These are phyloP conservation scores for Kluyveromyces aestuarii DNA, from an alignment of 805 yeast species.

Conservation along the genomic window DNA sequence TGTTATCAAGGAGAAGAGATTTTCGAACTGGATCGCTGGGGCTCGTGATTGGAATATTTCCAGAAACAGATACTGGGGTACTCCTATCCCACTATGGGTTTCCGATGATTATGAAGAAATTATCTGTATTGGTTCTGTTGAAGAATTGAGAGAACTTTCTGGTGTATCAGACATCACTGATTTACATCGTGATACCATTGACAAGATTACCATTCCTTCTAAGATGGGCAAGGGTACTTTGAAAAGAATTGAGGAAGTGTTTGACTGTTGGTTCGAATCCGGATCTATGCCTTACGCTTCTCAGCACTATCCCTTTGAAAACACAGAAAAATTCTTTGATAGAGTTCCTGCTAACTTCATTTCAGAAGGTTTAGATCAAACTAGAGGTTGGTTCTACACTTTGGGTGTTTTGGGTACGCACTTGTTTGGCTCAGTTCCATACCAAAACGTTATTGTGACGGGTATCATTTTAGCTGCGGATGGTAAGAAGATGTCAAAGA, in stretches of 20 bases:
- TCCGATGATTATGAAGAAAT: constrained; percentile 88
- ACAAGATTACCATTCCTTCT: constrained; percentile 88
- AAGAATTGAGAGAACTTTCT: constrained; percentile 74
- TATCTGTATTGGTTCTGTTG: constrained; percentile 87
- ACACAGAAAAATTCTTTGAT: constrained; percentile 54
- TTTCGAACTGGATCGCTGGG: constrained; percentile 95
- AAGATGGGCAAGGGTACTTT: constrained; percentile 78
- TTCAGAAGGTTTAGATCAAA: constrained; percentile 98
- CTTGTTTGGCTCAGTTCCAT: constrained; percentile 85
- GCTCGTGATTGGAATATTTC: constrained; percentile 99
- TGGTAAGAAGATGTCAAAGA: constrained; percentile 98
- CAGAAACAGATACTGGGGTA: constrained; percentile 99
- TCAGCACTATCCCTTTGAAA: constrained; percentile 93
- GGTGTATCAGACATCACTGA: constrained; percentile 80
- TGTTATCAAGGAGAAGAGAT: constrained; percentile 86
- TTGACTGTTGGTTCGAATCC: constrained; percentile 99
- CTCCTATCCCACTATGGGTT: constrained; percentile 97
- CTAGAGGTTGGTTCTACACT: constrained; percentile 99
- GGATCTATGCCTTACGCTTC: constrained; percentile 99
- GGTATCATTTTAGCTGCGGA: constrained; percentile 97
- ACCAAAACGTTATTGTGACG: constrained; percentile 86
- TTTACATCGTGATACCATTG: constrained; percentile 89
- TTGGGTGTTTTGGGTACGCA: constrained; percentile 93
- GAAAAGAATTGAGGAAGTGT: constrained; percentile 92
- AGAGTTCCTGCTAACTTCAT: constrained; percentile 96